These are phyloP conservation scores for Hirschfeldia incana DNA, from an alignment of 345 rosid species.

Conservation along the genomic window DNA sequence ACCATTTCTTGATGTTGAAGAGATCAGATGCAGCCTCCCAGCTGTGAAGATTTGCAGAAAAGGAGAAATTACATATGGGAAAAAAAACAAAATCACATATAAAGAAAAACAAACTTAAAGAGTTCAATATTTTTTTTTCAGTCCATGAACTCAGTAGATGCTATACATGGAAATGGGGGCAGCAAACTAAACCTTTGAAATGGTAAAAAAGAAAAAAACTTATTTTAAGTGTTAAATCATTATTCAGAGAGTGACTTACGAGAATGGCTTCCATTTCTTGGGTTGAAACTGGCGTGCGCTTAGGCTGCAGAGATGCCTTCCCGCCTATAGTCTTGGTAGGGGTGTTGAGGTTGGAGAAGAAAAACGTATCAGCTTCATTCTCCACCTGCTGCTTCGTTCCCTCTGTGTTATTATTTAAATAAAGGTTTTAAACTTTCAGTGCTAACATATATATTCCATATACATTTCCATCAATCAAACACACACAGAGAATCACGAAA, in stretches of 20 bases:
- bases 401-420: slow-evolving; percentile 45
- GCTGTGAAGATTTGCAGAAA: not conserved
- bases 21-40: too few relatives aligned
- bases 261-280: slow-evolving; percentile 86
- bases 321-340: slow-evolving; percentile 62
- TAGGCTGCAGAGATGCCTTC: slow-evolving; percentile 88
- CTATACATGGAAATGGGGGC: too few relatives aligned
- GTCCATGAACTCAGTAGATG: too few relatives aligned
- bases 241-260: slow-evolving; percentile 43
- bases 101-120: not conserved
- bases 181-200: not conserved
- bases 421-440: not conserved
- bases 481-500: too few relatives aligned
- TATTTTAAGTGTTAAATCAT: not conserved
- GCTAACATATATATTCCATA: not conserved
- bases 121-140: too few relatives aligned
- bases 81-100: not conserved
- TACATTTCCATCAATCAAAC: too few relatives aligned
- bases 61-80: not conserved
- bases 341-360: slow-evolving; percentile 57
- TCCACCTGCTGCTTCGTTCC: slow-evolving; percentile 39
- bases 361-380: slow-evolving; percentile 45
- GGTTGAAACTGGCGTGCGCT: slow-evolving; percentile 67
- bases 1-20: too few relatives aligned
- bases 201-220: not conserved